Evolutionary conservation across 495 filamentous ascomycete genomes (phyloP), one percentile per base, ranked within the genome.

Genomic region (Xylaria bambusicola): DNA sequence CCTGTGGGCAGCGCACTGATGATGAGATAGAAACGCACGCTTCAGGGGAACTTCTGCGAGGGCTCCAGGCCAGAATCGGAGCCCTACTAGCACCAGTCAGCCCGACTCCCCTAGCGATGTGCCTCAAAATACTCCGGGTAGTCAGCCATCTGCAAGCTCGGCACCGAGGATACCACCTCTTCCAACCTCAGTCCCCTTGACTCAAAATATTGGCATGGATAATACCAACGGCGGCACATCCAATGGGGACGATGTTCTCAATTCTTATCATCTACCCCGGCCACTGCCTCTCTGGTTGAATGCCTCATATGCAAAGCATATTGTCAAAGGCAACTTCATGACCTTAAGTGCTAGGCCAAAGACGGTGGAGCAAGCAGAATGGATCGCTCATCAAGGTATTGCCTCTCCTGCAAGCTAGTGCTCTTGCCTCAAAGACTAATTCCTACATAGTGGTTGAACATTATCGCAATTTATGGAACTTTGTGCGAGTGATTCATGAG

Each of bases 271-370:
- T 47, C 74, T 84, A 3, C 74, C 74, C 27, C 66, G 64, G 52
- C 71, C 67, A 62, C 85, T 75, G 72, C 84, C 56, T 68, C 76
- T 66, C 79, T 90, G 66, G 86, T 84, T 93, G 71, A 87, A 90
- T 65, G 85, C 92, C 59, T 84, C 88, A 63, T 90, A 92, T 68
- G 86, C 89, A 42, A 88, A 86, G 64, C 82, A 96, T 61, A 93
- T 95, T 58, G 93, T 96, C 61, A 95, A 91, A 75, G 93, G 93
- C 44, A 97, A 96, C 74, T 96, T 96, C 71, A 91, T 95, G 88
- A 96, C 93, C 20, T 75, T 97, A 42, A 93, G 91, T 64, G 90
- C 90, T 50, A 89, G 90, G 68, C 93, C 93, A 8, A 89, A 90
- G 72, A 88, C 91, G 51, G 88, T 96, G 26, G 93, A 96, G 70